phyloP scores from a whole-genome alignment of 306 rosid genomes.

The Pyrus bretschneideri region DNA sequence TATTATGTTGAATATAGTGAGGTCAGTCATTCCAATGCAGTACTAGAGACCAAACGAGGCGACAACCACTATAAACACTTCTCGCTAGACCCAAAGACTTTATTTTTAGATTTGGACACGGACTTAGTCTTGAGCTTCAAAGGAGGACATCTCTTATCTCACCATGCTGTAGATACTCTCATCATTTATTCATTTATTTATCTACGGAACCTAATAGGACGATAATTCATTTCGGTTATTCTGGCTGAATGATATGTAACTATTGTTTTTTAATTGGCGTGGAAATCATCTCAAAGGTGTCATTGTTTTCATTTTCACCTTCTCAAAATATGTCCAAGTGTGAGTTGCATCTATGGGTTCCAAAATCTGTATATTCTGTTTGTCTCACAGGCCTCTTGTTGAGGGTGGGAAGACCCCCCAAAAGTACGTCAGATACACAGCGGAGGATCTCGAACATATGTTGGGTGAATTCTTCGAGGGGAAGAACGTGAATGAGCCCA shows the following conservation, averaged over 20 bases:
- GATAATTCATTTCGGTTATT: not conserved
- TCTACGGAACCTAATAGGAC: not conserved
- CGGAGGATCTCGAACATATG: constrained; percentile 94
- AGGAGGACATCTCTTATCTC: not conserved
- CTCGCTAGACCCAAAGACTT: too few relatives aligned
- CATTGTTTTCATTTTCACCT: not conserved
- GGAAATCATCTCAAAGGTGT: not conserved
- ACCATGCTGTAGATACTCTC: not conserved
- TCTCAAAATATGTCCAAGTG: not conserved
- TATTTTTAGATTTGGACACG: not conserved
- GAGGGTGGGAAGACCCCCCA: constrained; percentile 87
- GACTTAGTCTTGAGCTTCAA: not conserved
- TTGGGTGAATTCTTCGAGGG: constrained; percentile 96
- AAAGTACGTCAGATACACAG: constrained; percentile 65
- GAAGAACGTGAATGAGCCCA: constrained; percentile 62
- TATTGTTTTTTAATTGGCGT: not conserved
- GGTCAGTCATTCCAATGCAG: not conserved
- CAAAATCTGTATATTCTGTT: not conserved
- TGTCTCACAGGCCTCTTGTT: constrained; percentile 57
- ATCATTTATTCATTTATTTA: not conserved
- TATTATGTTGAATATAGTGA: not conserved
- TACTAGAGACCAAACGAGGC: not conserved
- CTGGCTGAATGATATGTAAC: not conserved
- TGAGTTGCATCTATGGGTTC: not conserved
- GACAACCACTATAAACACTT: not conserved